phyloP scores from a whole-genome alignment of 164 flowering plant genomes.

The Umbilicus rupestris region DNA sequence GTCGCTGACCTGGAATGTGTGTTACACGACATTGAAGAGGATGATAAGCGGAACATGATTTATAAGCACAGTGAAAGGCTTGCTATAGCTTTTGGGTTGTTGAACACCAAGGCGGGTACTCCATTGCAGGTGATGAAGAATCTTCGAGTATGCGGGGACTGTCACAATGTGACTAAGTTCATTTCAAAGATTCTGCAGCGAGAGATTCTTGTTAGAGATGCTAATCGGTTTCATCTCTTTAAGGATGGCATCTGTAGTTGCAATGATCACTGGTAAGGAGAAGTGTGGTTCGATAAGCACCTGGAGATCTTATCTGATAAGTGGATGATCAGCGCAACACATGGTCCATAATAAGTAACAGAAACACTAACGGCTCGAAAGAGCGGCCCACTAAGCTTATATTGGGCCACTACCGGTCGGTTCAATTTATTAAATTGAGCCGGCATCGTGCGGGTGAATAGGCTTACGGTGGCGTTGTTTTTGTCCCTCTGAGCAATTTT shows the following conservation, averaged over 20 bases:
- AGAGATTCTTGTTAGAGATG: constrained; percentile 37
- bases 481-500: too few species aligned
- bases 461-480: too few species aligned
- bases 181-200: constrained; percentile 31
- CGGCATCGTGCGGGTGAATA: too few species aligned
- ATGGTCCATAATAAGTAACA: too few species aligned
- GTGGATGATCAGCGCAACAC: too few species aligned
- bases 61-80: constrained; percentile 43
- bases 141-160: constrained; percentile 21
- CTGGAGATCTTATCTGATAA: too few species aligned
- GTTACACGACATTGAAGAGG: constrained; percentile 35
- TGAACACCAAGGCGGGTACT: constrained; percentile 31
- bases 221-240: constrained; percentile 40
- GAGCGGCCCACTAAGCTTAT: too few species aligned
- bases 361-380: too few species aligned
- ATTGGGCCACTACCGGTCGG: too few species aligned
- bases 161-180: constrained; percentile 25
- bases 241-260: constrained; percentile 36
- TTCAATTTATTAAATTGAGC: too few species aligned
- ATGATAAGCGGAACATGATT: constrained; percentile 33
- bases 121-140: constrained; percentile 39
- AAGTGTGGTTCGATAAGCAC: too few species aligned
- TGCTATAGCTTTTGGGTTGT: constrained; percentile 39
- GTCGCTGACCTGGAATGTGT: constrained; percentile 28
- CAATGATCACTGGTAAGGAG: constrained; percentile 34